Evolutionary conservation across 768 basidiomycete species (phyloP), one percentile per base, ranked within the genome.

Genomic region (Gelatoporia subvermispora): DNA sequence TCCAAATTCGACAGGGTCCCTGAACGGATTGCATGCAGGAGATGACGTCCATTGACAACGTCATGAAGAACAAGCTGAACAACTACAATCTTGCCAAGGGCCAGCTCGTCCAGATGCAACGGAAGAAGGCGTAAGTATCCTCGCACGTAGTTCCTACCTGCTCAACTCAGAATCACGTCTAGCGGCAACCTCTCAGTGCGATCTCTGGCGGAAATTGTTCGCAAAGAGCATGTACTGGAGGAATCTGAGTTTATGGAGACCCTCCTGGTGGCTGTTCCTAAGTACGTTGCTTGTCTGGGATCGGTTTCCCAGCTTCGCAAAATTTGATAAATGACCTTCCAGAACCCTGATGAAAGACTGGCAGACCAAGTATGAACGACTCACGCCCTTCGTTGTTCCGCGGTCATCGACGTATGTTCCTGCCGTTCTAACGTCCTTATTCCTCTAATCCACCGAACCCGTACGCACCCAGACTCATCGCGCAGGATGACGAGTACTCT

Each of bases 221-320:
- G 81, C 35, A 78, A 82, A 53, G 83, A 87, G 8, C 79, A 96
- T 62, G 79, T 96, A 60, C 76, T 96, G 42, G 76, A 81, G 45
- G 86, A 93, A 50, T 95, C 93, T 2, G 96, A 99, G 63, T 97
- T 93, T 64, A 72, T 98, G 56, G 91, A 98, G 65, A 93, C 94
- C 0, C 66, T 94, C 22, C 68, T 97, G 7, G 92, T 98, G 5
- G 94, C 93, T 5, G 92, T 98, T 24, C 94, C 95, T 41, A 95
- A 83, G 95, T 96, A 67, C 65, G 78, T 13, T 21, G 20, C 39
- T 48, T 18, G 50, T 21, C 35, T 45, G 35, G 44, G 51, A 49
- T 51, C 56, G 60, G 41, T 18, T 31, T 55, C 67, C 5, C 61
- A 60, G 59, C 50, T 49, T 50, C n/a, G n/a, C n/a, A n/a, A n/a